phyloP scores from a whole-genome alignment of 495 filamentous ascomycete species.

The Sabuloglossum arenarium region DNA sequence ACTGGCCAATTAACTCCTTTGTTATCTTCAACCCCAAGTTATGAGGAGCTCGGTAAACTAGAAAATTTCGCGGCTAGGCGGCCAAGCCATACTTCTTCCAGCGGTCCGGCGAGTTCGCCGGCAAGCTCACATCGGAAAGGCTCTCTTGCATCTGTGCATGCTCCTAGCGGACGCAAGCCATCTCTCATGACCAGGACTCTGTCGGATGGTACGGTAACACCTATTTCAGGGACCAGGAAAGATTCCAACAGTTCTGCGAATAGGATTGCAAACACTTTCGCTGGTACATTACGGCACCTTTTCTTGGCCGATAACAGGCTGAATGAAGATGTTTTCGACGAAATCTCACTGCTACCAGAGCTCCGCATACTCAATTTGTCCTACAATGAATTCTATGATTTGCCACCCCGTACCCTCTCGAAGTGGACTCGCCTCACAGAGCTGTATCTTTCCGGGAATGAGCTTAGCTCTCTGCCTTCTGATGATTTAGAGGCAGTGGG shows the following conservation, averaged over 20 bases:
- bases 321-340: constrained; percentile 83
- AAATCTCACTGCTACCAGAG: constrained; percentile 63
- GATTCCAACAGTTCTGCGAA: constrained; percentile 62
- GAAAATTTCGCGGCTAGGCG: constrained; percentile 44
- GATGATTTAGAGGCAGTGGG: constrained; percentile 85
- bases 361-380: constrained; percentile 81
- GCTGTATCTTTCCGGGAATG: constrained; percentile 88
- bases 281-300: constrained; percentile 58
- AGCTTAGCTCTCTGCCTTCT: constrained; percentile 72
- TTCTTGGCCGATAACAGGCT: constrained; percentile 87
- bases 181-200: constrained; percentile 48
- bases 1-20: background rate
- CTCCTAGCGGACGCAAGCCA: constrained; percentile 56
- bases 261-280: constrained; percentile 62
- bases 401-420: constrained; percentile 70
- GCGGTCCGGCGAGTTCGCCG: constrained; percentile 52
- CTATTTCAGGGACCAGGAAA: constrained; percentile 38
- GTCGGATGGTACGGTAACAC: constrained; percentile 37
- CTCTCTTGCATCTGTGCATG: constrained; percentile 62
- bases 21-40: constrained; percentile 38
- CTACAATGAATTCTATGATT: constrained; percentile 83
- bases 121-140: constrained; percentile 44
- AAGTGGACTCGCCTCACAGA: constrained; percentile 77
- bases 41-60: constrained; percentile 54
- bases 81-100: constrained; percentile 72